Percentiles rank a stretch among this genome's conserved stretches.
Evolutionary conservation across 768 basidiomycete genomes (phyloP).

Genomic region (Leucocoprinus leucothites): DNA sequence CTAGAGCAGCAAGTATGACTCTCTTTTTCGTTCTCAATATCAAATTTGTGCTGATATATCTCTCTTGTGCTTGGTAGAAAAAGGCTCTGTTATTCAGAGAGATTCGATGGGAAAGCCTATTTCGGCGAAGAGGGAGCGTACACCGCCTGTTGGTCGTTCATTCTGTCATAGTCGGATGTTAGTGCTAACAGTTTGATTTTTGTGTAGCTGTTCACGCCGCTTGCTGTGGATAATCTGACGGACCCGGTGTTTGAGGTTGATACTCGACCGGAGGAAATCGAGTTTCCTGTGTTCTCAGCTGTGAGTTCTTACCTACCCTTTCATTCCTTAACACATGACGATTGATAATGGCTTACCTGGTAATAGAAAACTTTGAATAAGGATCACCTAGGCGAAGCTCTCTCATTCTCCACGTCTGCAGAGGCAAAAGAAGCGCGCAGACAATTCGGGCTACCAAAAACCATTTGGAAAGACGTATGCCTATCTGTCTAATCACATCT

Average conservation of each 20-base stretch:
- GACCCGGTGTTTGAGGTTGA: conserved; percentile 1
- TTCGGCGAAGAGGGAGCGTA: neutral
- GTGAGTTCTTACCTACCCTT: conserved; percentile 8
- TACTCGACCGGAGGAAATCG: neutral
- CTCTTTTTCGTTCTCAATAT: neutral
- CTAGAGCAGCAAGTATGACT: neutral
- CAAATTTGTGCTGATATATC: neutral
- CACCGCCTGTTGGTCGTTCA: neutral
- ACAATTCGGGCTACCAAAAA: conserved; percentile 70
- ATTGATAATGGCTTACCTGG: neutral
- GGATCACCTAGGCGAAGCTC: conserved; percentile 40
- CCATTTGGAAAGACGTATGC: conserved; percentile 69
- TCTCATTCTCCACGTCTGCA: conserved; percentile 34
- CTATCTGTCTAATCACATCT: neutral
- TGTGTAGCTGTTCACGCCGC: conserved; percentile 12
- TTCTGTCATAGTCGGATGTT: neutral
- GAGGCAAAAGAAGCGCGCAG: conserved; percentile 49
- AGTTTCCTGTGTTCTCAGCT: conserved; percentile 8
- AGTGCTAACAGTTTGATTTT: too few species aligned
- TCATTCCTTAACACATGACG: neutral
- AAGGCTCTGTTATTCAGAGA: neutral
- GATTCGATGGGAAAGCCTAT: conserved; percentile 6
- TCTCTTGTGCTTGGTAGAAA: neutral
- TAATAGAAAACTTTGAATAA: conserved; percentile 24
- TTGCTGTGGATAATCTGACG: conserved; percentile 8